Percentiles rank a stretch among this genome's conserved stretches.
Conservation (phyloP, 306 rosid species). For the Cucumis hystrix region DNA sequence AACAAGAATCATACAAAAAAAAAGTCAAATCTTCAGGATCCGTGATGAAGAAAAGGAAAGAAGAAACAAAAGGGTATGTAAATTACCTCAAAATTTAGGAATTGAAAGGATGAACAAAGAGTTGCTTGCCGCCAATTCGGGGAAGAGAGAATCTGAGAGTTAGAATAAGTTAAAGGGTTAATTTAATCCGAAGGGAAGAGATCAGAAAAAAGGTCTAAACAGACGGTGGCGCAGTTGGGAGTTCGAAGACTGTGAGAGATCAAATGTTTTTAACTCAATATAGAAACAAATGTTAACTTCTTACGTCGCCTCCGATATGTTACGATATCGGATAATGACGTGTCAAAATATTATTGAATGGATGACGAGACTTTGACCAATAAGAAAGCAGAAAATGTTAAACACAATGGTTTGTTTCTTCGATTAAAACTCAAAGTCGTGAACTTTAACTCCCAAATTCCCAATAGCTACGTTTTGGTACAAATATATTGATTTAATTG, state of each 20-base stretch:
- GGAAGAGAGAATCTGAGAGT: neutral
- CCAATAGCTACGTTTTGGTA: neutral
- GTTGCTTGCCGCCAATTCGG: neutral
- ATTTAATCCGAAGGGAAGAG: neutral
- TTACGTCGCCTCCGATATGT: neutral
- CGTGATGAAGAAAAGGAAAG: neutral
- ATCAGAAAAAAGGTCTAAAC: neutral
- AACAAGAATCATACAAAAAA: neutral
- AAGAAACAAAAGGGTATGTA: neutral
- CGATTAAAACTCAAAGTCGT: neutral
- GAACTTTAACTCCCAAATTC: neutral
- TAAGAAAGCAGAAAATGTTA: neutral
- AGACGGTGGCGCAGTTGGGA: constrained; percentile 1
- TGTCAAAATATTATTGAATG: constrained; percentile 12
- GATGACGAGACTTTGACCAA: constrained; percentile 10
- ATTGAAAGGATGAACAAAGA: neutral
- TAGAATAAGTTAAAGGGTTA: neutral
- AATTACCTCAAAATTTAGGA: neutral
- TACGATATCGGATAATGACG: neutral
- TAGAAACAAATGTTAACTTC: neutral
- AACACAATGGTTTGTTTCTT: neutral
- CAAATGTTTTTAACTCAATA: neutral
- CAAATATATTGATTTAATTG: too few relatives aligned
- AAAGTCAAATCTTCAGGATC: neutral
- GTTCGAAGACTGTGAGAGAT: neutral